Conservation (phyloP, 78 protist species). For the Dictyostelium firmibasis region DNA sequence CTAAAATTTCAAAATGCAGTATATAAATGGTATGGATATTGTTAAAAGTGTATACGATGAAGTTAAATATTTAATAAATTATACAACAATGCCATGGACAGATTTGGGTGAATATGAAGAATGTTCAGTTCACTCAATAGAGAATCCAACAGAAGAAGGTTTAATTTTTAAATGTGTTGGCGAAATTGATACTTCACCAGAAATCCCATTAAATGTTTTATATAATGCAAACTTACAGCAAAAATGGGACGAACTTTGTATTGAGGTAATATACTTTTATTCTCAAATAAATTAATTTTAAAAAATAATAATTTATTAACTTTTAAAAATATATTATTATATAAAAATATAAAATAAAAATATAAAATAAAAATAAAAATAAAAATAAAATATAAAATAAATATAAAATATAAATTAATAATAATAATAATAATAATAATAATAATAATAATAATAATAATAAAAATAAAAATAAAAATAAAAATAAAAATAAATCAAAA, state of each 20-base stretch:
- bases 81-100: not conserved
- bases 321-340: no score
- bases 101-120: not conserved
- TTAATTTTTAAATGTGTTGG: conserved; percentile 37
- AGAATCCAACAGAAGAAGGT: conserved; percentile 11
- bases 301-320: no score
- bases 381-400: no score
- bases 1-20: conserved; percentile 19
- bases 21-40: conserved; percentile 57
- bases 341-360: no score
- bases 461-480: no score
- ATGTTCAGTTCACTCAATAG: not conserved
- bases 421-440: not conserved
- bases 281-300: no score
- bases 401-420: no score
- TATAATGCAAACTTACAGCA: conserved; percentile 13
- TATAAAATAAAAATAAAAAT: no score
- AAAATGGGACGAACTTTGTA: conserved; percentile 61
- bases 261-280: conserved; percentile 19
- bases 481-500: no score
- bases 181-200: conserved; percentile 22
- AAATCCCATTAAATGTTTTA: conserved; percentile 26
- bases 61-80: not conserved
- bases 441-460: not conserved
- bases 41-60: conserved; percentile 12